Percentiles rank a stretch among this genome's conserved stretches.
Conservation (phyloP, 2,329 filamentous ascomycete species). For the Nemania serpens region DNA sequence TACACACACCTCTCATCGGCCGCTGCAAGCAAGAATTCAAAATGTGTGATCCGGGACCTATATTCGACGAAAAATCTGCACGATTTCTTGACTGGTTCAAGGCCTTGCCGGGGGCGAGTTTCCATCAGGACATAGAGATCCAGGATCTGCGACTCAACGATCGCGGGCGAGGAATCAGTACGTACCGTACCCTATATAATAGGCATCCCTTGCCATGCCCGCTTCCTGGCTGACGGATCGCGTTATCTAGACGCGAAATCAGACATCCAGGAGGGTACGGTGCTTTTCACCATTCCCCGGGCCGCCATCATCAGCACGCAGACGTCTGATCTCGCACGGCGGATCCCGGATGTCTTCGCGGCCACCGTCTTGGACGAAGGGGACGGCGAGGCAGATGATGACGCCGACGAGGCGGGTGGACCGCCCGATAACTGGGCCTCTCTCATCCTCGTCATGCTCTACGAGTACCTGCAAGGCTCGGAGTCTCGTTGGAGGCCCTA, state of each 20-base stretch:
- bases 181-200: slow-evolving; percentile 28
- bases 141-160: slow-evolving; percentile 55
- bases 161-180: slow-evolving; percentile 62
- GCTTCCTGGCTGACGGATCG: slow-evolving; percentile 27
- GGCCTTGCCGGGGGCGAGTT: slow-evolving; percentile 55
- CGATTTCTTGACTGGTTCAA: slow-evolving; percentile 61
- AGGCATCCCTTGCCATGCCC: background rate
- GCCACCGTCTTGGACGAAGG: slow-evolving; percentile 42
- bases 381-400: slow-evolving; percentile 46
- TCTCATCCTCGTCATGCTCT: slow-evolving; percentile 78
- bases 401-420: slow-evolving; percentile 37
- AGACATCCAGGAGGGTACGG: slow-evolving; percentile 74
- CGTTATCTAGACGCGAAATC: slow-evolving; percentile 64
- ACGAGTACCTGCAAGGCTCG: slow-evolving; percentile 66
- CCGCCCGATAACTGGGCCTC: slow-evolving; percentile 59
- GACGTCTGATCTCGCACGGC: slow-evolving; percentile 69
- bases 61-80: slow-evolving; percentile 50
- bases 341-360: slow-evolving; percentile 59
- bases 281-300: slow-evolving; percentile 80
- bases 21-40: background rate
- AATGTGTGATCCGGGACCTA: slow-evolving; percentile 40
- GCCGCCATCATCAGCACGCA: slow-evolving; percentile 70
- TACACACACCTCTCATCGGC: background rate
- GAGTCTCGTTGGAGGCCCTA: slow-evolving; percentile 77
- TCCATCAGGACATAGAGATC: slow-evolving; percentile 58